Base-by-base conservation (phyloP, 1,284 basidiomycete genomes). In the Ganoderma sinense region DNA sequence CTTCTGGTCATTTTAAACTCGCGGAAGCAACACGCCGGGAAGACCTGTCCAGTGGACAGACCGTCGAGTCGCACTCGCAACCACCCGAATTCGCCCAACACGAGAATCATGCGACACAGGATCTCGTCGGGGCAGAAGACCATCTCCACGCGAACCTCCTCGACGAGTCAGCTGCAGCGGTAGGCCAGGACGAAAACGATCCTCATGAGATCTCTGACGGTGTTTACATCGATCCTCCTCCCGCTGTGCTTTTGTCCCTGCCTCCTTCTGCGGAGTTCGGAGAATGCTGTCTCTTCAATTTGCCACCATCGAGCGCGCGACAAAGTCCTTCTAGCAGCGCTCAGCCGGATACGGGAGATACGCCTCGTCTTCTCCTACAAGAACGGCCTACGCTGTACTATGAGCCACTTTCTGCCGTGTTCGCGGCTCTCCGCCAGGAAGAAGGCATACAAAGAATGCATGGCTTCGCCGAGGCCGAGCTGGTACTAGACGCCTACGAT, bases 221-320 rank as follows among this genome's bases (percentile, higher is more conserved):
- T 36, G 87, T 91, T 60, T 91, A 89, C 76, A 91, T 92, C 66
- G 91, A 93, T 69, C 90, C 90, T n/a, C 92, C 92, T 60, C 91
- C 92, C 20, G 82, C 89, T 29, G 89, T 94, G 59, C 81, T 92
- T 58, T 76, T 94, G 40, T 85, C 87, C 23, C 75, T 92, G 26
- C 72, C 78, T 36, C 75, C 81, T 66, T 79, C 82, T 64, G 78
- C 81, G 51, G 84, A 85, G 58, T 81, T 82, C 39, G 75, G 82
- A 45, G 81, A 84, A 51, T 84, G 85, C 73, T 86, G 82, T 69
- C 81, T 94, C 45, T 94, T 94, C 81, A 93, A 89, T 76, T 82
- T 84, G 55, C 85, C 84, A 40, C 67, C 69, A 64, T 67, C 71
- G 23, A 43, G 75, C 62, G 76, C 76, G 13, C 73, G 77, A 5